A percentile compares a stretch with the other conserved stretches of the same genome.
Conservation (phyloP, 129 eudicot genomes). For the Saussurea involucrata region DNA sequence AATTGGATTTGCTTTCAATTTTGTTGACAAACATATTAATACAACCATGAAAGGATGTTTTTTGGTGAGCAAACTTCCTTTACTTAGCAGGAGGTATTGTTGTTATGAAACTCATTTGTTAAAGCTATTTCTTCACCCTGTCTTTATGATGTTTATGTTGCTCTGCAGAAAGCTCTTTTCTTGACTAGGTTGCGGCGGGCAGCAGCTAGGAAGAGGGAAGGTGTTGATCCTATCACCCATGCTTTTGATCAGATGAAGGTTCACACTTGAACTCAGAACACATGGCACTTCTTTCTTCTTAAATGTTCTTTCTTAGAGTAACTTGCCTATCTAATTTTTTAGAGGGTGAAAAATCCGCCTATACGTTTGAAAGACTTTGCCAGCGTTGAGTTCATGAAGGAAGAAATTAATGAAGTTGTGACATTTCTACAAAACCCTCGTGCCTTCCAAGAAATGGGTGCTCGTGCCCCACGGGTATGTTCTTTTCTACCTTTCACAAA, state of each 20-base stretch:
- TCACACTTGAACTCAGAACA: constrained; percentile 11
- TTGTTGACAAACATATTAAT: neutral
- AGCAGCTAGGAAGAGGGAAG: constrained; percentile 51
- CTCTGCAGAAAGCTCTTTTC: constrained; percentile 62
- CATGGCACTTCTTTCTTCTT: neutral
- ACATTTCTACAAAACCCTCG: constrained; percentile 88
- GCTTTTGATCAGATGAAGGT: constrained; percentile 97
- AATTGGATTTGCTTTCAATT: neutral
- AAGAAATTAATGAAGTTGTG: constrained; percentile 92
- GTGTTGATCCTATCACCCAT: constrained; percentile 75
- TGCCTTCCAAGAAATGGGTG: constrained; percentile 94
- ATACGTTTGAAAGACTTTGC: constrained; percentile 79
- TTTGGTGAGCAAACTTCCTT: neutral
- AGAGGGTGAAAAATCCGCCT: constrained; percentile 96
- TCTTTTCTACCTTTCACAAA: neutral
- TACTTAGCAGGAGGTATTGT: neutral
- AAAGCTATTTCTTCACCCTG: neutral
- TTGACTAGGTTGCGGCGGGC: constrained; percentile 30
- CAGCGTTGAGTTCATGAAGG: constrained; percentile 76
- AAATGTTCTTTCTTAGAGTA: neutral
- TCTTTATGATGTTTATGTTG: constrained; percentile 17
- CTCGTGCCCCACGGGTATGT: constrained; percentile 96
- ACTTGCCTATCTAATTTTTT: constrained; percentile 12
- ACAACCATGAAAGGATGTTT: neutral
- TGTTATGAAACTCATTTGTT: neutral